Evolutionary conservation across 441 rosid species (phyloP).

Genomic region (Croton setiger): DNA sequence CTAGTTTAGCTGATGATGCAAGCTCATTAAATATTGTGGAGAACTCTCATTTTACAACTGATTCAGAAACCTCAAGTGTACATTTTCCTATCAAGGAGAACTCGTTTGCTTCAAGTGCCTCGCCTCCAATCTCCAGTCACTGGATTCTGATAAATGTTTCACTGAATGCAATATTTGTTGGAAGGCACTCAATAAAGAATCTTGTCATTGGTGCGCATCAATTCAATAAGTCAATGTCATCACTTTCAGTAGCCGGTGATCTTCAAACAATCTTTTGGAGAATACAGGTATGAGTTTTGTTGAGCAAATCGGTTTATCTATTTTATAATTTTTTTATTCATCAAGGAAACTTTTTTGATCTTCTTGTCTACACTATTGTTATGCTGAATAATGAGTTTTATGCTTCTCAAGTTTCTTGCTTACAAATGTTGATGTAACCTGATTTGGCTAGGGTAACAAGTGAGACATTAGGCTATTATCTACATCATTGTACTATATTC

Average conservation of each 20-base stretch:
- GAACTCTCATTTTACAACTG: slow-evolving; percentile 30
- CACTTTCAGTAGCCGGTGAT: slow-evolving; percentile 55
- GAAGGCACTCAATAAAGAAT: slow-evolving; percentile 53
- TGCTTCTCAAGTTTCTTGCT: slow-evolving; percentile 8
- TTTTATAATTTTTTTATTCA: slow-evolving; percentile 17
- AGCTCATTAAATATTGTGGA: slow-evolving; percentile 24
- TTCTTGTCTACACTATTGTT: neutral
- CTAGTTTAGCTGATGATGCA: slow-evolving; percentile 23
- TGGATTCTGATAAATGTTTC: slow-evolving; percentile 49
- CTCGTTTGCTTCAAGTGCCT: slow-evolving; percentile 33
- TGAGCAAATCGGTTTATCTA: slow-evolving; percentile 13
- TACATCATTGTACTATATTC: slow-evolving; percentile 6
- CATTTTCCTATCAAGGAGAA: slow-evolving; percentile 33
- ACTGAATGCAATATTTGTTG: slow-evolving; percentile 49
- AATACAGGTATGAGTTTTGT: slow-evolving; percentile 54
- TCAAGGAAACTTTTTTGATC: neutral
- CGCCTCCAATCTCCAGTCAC: slow-evolving; percentile 30
- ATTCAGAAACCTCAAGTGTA: slow-evolving; percentile 33
- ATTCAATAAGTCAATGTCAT: slow-evolving; percentile 50
- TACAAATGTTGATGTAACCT: slow-evolving; percentile 4
- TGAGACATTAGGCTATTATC: slow-evolving; percentile 26
- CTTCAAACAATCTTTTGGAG: slow-evolving; percentile 51
- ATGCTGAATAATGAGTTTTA: slow-evolving; percentile 7
- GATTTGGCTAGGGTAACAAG: slow-evolving; percentile 21
- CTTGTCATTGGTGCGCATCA: slow-evolving; percentile 48